Evolutionary conservation across 1,139 yeast genomes (phyloP).

Genomic region (Debaryomyces psychrophilus): DNA sequence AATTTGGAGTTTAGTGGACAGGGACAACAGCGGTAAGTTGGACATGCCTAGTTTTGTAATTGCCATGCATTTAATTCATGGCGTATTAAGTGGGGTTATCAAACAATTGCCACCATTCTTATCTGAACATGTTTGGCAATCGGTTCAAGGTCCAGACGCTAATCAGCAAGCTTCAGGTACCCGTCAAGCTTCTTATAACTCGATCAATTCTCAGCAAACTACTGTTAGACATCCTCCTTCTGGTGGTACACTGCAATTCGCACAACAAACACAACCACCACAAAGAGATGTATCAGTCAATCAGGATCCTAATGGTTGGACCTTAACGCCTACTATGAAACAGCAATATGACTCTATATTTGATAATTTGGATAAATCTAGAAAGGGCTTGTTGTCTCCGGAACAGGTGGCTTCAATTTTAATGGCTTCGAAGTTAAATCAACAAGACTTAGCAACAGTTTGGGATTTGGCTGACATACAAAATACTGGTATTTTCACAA

Average conservation of each 20-base stretch:
- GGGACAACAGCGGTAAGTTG: conserved; percentile 70
- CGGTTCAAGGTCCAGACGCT: conserved; percentile 34
- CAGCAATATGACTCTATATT: conserved; percentile 81
- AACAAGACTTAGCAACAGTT: conserved; percentile 81
- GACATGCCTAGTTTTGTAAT: conserved; percentile 75
- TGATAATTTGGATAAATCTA: conserved; percentile 69
- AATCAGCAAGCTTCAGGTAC: conserved; percentile 19
- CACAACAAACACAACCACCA: conserved; percentile 12
- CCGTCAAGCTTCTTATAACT: conserved; percentile 48
- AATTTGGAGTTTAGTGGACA: conserved; percentile 88
- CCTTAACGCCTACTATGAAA: conserved; percentile 65
- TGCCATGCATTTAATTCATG: conserved; percentile 95
- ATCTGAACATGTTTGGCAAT: conserved; percentile 70
- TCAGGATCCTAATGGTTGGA: conserved; percentile 56
- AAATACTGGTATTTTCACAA: conserved; percentile 80
- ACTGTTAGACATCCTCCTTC: conserved; percentile 38
- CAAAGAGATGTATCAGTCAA: conserved; percentile 17
- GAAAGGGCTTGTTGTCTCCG: conserved; percentile 67
- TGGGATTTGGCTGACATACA: conserved; percentile 96
- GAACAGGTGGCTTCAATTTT: conserved; percentile 86
- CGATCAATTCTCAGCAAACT: conserved; percentile 54
- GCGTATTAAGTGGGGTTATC: conserved; percentile 68
- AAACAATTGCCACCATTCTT: conserved; percentile 69
- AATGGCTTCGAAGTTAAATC: conserved; percentile 83
- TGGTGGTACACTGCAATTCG: conserved; percentile 12